These are phyloP conservation scores for Biancaea sappan DNA, from an alignment of 306 rosid species.

Conservation along the genomic window DNA sequence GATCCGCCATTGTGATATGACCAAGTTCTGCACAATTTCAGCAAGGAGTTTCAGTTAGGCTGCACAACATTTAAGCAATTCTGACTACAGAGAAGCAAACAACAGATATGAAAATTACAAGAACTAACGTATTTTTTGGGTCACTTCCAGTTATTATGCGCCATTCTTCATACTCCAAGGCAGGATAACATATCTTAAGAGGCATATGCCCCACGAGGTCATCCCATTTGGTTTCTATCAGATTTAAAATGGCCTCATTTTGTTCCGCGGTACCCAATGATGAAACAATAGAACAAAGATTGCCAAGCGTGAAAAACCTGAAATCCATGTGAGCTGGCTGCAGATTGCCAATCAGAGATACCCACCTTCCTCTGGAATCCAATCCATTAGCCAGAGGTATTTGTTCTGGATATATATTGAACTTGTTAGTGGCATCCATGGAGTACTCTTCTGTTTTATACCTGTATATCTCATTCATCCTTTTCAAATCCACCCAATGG, in stretches of 20 bases:
- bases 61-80: constrained; percentile 7
- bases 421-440: constrained; percentile 83
- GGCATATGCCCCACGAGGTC: constrained; percentile 92
- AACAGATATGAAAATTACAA: constrained; percentile 2
- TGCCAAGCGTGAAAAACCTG: constrained; percentile 93
- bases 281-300: constrained; percentile 89
- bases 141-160: constrained; percentile 91
- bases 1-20: constrained; percentile 99
- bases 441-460: constrained; percentile 97
- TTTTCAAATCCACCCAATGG: constrained; percentile 90
- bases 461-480: constrained; percentile 90
- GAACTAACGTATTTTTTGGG: constrained; percentile 89
- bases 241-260: constrained; percentile 68
- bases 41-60: constrained; percentile 30
- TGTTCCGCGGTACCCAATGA: constrained; percentile 93
- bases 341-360: constrained; percentile 83
- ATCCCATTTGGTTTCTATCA: constrained; percentile 86
- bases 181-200: constrained; percentile 88
- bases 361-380: constrained; percentile 96
- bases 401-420: constrained; percentile 97
- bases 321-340: constrained; percentile 99
- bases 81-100: background rate
- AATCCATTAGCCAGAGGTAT: constrained; percentile 96
- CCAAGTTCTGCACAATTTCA: constrained; percentile 76
- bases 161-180: constrained; percentile 92